phyloP scores from a whole-genome alignment of 192 early-diverging fungal genomes.

The Oehlia diaphana region DNA sequence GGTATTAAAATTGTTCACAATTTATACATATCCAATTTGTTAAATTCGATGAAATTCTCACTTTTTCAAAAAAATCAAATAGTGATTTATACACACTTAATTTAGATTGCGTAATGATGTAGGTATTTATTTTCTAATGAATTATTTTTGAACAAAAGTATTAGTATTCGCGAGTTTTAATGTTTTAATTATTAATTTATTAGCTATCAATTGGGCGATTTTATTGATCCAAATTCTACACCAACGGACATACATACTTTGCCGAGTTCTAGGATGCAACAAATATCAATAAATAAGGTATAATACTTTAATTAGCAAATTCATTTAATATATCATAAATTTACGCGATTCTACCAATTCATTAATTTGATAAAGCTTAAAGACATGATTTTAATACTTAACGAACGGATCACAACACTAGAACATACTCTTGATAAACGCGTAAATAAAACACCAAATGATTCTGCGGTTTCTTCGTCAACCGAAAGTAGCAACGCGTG shows the following conservation, averaged over 20 bases:
- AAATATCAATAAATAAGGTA: constrained; percentile 22
- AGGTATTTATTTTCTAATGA: constrained; percentile 1
- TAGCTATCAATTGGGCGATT: constrained; percentile 28
- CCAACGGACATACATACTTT: constrained; percentile 15
- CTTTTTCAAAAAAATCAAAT: neutral
- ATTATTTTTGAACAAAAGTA: neutral
- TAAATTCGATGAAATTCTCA: neutral
- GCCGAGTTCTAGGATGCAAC: constrained; percentile 15
- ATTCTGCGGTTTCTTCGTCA: neutral
- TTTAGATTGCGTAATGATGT: constrained; percentile 8
- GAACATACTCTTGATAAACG: neutral
- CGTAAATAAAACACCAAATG: neutral
- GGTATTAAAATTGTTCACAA: neutral
- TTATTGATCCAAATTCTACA: constrained; percentile 10
- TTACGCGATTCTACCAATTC: neutral
- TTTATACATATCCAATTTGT: neutral
- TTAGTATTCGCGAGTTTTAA: neutral
- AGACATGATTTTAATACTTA: constrained; percentile 3
- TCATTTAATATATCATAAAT: neutral
- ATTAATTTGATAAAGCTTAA: neutral
- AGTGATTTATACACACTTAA: constrained; percentile 13
- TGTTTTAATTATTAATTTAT: neutral
- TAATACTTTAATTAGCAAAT: neutral
- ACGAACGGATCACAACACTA: neutral
- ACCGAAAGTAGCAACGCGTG: neutral